Base-by-base conservation (phyloP, 192 early-diverging fungal species). In the Backusella liffmaniae region DNA sequence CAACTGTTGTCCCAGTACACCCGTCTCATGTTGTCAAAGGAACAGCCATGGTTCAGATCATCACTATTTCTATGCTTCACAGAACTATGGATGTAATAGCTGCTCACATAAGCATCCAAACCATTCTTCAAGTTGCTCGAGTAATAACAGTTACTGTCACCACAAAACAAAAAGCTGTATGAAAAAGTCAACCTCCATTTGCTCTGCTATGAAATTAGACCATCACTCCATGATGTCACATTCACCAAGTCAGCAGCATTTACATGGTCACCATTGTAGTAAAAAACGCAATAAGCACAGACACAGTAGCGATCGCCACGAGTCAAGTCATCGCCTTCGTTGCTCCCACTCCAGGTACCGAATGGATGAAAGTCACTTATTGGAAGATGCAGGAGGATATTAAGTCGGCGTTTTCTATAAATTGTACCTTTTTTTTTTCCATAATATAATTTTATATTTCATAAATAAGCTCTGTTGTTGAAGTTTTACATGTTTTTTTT, bases 221-320 rank as follows among this genome's bases (percentile, higher is more conserved):
- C 56, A 62, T 29, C 21, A 29, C 23, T 62, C 56, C 23, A 62
- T 62, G 21, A 62, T 62, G 56, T 62, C 56, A 29, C 56, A 62
- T 62, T 62, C 56, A 5, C 23, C 8, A 62, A 62, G 56, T 62
- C 56, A 62, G 4, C 49, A 53, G 16, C 70, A 72, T 72, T 41
- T 32, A 49, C 70, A 72, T 44, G 18, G 39, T 29, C 70, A 42
- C 49, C 70, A 72, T 23, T 53, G 39, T 18, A 62, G 23, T 29
- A 62, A 62, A 29, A 18, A n/a, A 29, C 56, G 56, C 4, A 62
- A 62, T 62, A 62, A 62, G 21, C 56, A 62, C 56, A 62, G 56
- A 62, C 56, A 62, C 23, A 62, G 56, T 23, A 62, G 56, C 23
- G 56, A 62, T 29, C 56, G 56, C 10, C 56, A 62, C 26, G 56